These are phyloP conservation scores for Sphagnum tenellum DNA, from an alignment of 225 moss, liverwort and hornwort genomes.

Conservation along the genomic window DNA sequence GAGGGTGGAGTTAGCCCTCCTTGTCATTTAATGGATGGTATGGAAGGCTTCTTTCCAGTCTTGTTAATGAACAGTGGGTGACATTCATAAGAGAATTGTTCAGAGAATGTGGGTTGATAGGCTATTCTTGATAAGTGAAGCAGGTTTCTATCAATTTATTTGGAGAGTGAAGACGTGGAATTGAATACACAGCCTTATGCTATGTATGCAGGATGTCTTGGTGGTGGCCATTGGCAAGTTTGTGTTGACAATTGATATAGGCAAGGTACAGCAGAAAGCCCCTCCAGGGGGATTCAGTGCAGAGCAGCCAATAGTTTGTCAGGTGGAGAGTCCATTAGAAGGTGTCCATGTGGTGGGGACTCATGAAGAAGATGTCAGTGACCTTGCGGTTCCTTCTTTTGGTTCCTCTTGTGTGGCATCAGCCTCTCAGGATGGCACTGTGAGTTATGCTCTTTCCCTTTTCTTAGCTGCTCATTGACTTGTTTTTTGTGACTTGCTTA, in stretches of 20 bases:
- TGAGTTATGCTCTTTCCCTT: constrained; percentile 4
- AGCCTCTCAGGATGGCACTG: constrained; percentile 80
- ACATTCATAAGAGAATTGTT: neutral
- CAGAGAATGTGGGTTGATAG: neutral
- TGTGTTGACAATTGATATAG: constrained; percentile 68
- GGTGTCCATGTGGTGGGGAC: constrained; percentile 74
- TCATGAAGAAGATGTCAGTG: constrained; percentile 83
- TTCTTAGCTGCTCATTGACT: neutral
- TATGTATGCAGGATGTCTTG: constrained; percentile 60
- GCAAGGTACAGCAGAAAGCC: constrained; percentile 52
- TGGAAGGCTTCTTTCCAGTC: neutral
- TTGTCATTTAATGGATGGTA: neutral
- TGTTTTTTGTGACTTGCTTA: constrained; percentile 5
- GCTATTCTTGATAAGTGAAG: no score
- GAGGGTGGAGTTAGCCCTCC: no score
- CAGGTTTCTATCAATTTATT: no score
- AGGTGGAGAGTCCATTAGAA: constrained; percentile 61
- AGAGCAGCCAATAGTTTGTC: constrained; percentile 53
- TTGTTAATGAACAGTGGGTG: neutral
- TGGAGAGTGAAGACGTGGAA: no score
- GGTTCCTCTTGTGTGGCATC: constrained; percentile 67
- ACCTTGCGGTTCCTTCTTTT: constrained; percentile 69
- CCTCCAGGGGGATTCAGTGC: constrained; percentile 62
- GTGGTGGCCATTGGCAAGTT: constrained; percentile 90
- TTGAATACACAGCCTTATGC: neutral